Conservation (phyloP, 208 protist species). For the Crithidia fasciculata region DNA sequence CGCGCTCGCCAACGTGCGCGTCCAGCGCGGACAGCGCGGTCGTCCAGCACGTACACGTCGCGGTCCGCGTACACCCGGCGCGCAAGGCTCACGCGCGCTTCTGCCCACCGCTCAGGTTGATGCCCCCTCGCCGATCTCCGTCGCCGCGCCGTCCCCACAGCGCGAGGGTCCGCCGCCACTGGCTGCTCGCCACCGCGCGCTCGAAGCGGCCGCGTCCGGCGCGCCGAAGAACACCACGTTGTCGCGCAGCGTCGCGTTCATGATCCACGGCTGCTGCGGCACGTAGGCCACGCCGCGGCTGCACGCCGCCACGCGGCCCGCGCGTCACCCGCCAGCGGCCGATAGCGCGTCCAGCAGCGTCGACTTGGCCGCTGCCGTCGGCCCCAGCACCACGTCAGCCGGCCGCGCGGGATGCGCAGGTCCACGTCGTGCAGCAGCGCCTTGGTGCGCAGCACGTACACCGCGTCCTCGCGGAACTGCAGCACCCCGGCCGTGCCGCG, state of each 20-base stretch:
- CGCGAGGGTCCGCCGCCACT: slow-evolving; percentile 81
- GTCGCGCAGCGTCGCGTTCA: slow-evolving; percentile 87
- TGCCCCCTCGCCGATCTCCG: slow-evolving; percentile 81
- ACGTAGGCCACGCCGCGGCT: slow-evolving; percentile 72
- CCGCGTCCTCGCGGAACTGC: background rate
- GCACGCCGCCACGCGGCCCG: slow-evolving; percentile 21
- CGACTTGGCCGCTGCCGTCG: slow-evolving; percentile 56
- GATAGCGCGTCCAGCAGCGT: slow-evolving; percentile 51
- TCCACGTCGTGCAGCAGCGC: slow-evolving; percentile 43
- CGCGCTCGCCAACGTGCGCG: slow-evolving; percentile 66
- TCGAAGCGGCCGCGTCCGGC: slow-evolving; percentile 59
- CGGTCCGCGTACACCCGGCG: slow-evolving; percentile 76
- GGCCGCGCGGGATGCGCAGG: slow-evolving; percentile 37
- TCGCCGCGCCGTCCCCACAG: slow-evolving; percentile 75
- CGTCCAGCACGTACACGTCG: slow-evolving; percentile 89
- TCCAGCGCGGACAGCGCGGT: slow-evolving; percentile 65
- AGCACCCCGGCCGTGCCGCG: background rate
- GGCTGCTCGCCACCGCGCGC: slow-evolving; percentile 53
- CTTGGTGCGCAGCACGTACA: background rate
- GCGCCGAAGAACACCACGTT: slow-evolving; percentile 91
- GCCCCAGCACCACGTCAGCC: background rate
- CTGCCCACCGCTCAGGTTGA: too few species aligned
- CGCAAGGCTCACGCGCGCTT: slow-evolving; percentile 67
- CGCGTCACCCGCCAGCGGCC: slow-evolving; percentile 42
- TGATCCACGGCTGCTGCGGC: slow-evolving; percentile 90